Evolutionary conservation across 2,329 filamentous ascomycete genomes (phyloP).

Genomic region (Aureobasidium pullulans): DNA sequence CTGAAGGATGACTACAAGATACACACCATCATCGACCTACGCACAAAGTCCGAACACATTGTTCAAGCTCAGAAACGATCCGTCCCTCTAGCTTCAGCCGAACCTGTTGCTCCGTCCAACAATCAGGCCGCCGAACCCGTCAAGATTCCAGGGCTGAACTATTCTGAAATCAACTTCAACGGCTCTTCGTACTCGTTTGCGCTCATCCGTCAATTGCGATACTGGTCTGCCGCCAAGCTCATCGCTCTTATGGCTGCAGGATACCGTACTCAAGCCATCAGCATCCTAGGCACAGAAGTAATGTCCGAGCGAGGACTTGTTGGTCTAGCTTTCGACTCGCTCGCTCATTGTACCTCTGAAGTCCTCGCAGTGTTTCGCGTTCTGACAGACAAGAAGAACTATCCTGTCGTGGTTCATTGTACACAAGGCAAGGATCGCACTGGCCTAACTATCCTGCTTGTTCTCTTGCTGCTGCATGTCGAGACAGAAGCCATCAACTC

Average conservation of each 20-base stretch:
- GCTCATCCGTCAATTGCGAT: slow-evolving; percentile 61
- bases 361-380: slow-evolving; percentile 48
- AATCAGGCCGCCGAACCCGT: slow-evolving; percentile 47
- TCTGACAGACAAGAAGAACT: slow-evolving; percentile 41
- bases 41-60: slow-evolving; percentile 69
- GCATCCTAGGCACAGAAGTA: slow-evolving; percentile 60
- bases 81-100: slow-evolving; percentile 38
- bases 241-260: slow-evolving; percentile 57
- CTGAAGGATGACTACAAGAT: slow-evolving; percentile 57
- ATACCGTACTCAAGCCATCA: slow-evolving; percentile 61
- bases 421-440: slow-evolving; percentile 85
- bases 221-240: slow-evolving; percentile 58
- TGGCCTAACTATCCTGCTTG: slow-evolving; percentile 61
- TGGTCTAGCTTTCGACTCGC: slow-evolving; percentile 60
- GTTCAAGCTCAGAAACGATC: slow-evolving; percentile 58
- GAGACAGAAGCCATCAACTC: slow-evolving; percentile 54
- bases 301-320: slow-evolving; percentile 66
- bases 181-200: slow-evolving; percentile 62
- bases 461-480: slow-evolving; percentile 56
- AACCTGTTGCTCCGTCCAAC: slow-evolving; percentile 41
- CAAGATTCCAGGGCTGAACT: slow-evolving; percentile 56
- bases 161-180: slow-evolving; percentile 65
- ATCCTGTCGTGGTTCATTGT: slow-evolving; percentile 70
- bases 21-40: slow-evolving; percentile 68
- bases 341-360: slow-evolving; percentile 60